Percentiles rank a stretch among this genome's conserved stretches.
Conservation (phyloP, 371 early-diverging fungal species). For the Mucor mucedo region DNA sequence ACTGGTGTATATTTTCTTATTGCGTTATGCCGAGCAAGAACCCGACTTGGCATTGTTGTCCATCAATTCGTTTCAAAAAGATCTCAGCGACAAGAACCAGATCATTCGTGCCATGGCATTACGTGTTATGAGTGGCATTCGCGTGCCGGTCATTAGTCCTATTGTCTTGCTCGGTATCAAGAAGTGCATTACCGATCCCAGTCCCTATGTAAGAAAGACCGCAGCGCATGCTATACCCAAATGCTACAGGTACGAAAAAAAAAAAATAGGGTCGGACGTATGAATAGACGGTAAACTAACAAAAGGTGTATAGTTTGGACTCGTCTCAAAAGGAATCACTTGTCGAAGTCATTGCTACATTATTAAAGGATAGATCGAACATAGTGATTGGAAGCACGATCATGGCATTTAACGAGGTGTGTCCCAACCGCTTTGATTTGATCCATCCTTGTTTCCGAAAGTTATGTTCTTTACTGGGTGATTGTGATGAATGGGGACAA, state of each 20-base stretch:
- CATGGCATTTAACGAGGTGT: conserved; percentile 85
- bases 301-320: conserved; percentile 66
- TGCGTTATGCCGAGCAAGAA: conserved; percentile 93
- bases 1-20: conserved; percentile 92
- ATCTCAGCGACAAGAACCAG: conserved; percentile 91
- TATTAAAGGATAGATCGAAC: conserved; percentile 86
- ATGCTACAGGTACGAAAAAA: conserved; percentile 69
- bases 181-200: conserved; percentile 83
- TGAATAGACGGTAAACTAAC: neutral
- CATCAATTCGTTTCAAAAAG: conserved; percentile 96
- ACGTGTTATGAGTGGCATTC: conserved; percentile 93
- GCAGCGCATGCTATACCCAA: conserved; percentile 93
- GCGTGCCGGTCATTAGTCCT: conserved; percentile 88
- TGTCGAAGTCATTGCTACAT: conserved; percentile 73
- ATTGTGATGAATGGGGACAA: conserved; percentile 96
- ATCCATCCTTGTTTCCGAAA: conserved; percentile 91
- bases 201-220: conserved; percentile 92
- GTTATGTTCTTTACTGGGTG: conserved; percentile 81
- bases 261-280: neutral
- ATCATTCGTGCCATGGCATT: conserved; percentile 94
- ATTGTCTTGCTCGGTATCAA: conserved; percentile 89
- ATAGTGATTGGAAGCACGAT: conserved; percentile 88
- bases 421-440: conserved; percentile 83
- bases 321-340: conserved; percentile 75
- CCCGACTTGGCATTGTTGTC: conserved; percentile 90